Conservation (phyloP, 352 stramenopile genomes). For the Thraustochytrium sp. region DNA sequence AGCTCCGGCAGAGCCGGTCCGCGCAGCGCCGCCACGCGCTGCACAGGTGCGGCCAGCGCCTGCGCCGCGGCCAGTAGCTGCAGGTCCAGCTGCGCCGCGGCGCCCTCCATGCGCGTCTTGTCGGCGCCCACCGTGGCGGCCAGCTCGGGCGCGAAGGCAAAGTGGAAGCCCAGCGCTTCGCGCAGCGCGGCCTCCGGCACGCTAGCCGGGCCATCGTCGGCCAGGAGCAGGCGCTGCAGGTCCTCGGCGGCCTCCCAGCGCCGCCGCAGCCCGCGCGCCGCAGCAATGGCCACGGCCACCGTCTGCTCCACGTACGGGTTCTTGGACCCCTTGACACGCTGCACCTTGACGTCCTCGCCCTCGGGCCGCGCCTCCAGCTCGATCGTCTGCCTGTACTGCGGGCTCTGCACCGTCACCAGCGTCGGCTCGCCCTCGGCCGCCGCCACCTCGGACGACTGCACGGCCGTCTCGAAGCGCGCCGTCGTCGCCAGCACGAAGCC, state of each 20-base stretch:
- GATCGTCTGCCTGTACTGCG: slow-evolving; percentile 6
- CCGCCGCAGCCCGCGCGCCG: not conserved
- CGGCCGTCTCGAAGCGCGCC: slow-evolving; percentile 83
- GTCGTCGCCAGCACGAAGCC: slow-evolving; percentile 82
- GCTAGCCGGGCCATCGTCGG: not conserved
- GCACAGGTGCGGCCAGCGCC: not conserved
- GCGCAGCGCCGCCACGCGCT: not conserved
- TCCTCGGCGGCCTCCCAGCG: not conserved
- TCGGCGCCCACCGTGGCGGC: not conserved
- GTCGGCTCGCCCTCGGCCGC: not conserved
- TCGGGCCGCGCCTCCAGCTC: not conserved
- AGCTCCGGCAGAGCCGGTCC: not conserved
- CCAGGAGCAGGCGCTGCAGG: not conserved
- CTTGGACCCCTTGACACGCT: not conserved
- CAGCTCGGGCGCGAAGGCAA: not conserved
- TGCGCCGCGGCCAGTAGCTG: not conserved
- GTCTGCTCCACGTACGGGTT: slow-evolving; percentile 36
- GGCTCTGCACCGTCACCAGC: not conserved
- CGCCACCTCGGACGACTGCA: slow-evolving; percentile 46
- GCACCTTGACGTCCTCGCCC: not conserved
- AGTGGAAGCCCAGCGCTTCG: not conserved
- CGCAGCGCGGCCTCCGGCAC: not conserved
- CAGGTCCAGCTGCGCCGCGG: not conserved
- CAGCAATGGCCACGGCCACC: not conserved
- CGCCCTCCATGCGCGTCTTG: not conserved